Evolutionary conservation across 768 basidiomycete species (phyloP).

Genomic region (Boletus sp.): DNA sequence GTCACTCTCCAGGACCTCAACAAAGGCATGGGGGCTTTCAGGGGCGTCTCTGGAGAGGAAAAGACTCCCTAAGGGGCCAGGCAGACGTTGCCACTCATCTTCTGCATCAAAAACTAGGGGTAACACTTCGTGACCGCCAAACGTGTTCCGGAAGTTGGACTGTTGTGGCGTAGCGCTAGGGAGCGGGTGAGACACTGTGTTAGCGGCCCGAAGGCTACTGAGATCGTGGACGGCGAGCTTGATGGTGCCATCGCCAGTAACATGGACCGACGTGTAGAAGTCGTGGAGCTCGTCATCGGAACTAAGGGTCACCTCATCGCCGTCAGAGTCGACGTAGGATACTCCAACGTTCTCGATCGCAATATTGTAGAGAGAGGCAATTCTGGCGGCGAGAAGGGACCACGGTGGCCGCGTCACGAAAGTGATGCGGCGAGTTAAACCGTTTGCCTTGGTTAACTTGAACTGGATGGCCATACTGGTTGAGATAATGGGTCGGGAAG

Average conservation of each 20-base stretch:
- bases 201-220: slow-evolving; percentile 32
- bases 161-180: slow-evolving; percentile 33
- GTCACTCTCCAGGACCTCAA: slow-evolving; percentile 52
- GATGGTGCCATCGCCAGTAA: slow-evolving; percentile 31
- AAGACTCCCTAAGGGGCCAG: slow-evolving; percentile 39
- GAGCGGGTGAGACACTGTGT: slow-evolving; percentile 31
- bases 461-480: slow-evolving; percentile 46
- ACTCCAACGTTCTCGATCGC: slow-evolving; percentile 58
- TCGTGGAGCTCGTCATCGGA: slow-evolving; percentile 77
- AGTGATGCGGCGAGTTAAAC: slow-evolving; percentile 55
- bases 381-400: slow-evolving; percentile 51
- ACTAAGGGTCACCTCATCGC: slow-evolving; percentile 74
- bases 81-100: slow-evolving; percentile 65
- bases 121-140: slow-evolving; percentile 46
- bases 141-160: slow-evolving; percentile 55
- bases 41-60: slow-evolving; percentile 33
- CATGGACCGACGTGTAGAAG: slow-evolving; percentile 46
- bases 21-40: slow-evolving; percentile 58
- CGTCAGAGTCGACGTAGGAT: slow-evolving; percentile 69
- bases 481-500: slow-evolving; percentile 36
- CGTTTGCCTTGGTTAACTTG: slow-evolving; percentile 60
- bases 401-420: slow-evolving; percentile 56
- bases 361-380: slow-evolving; percentile 53
- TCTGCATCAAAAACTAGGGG: slow-evolving; percentile 47
- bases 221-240: slow-evolving; percentile 68